phyloP scores from a whole-genome alignment of 257 asterid genomes.

The Lycium barbarum region DNA sequence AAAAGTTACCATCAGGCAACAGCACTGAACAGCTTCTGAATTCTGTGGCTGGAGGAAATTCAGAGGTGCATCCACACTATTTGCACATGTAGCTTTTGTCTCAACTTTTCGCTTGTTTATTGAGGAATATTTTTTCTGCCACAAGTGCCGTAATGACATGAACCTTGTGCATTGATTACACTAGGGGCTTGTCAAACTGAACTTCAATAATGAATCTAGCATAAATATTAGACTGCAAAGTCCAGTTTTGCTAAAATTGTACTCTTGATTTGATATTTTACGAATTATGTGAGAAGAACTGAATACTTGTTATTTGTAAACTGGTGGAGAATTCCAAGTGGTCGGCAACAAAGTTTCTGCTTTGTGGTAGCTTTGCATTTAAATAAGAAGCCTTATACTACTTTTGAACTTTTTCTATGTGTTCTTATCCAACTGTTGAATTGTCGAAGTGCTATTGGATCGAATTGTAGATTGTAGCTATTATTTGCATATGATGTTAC shows the following conservation, averaged over 20 bases:
- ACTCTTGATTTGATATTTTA: constrained; percentile 6
- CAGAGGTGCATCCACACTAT: constrained; percentile 15
- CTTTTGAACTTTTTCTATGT: not conserved
- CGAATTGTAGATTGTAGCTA: not conserved
- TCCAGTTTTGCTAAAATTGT: not conserved
- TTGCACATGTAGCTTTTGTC: constrained; percentile 19
- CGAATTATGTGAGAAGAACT: constrained; percentile 14
- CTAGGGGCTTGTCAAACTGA: constrained; percentile 10
- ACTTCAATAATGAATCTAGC: not conserved
- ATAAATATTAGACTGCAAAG: not conserved
- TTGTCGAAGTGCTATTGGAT: constrained; percentile 20
- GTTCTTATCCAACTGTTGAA: not conserved
- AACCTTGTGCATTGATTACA: constrained; percentile 8
- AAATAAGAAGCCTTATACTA: constrained; percentile 8
- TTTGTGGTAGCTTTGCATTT: not conserved
- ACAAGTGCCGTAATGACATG: constrained; percentile 16
- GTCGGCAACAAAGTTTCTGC: not conserved
- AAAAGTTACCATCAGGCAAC: constrained; percentile 21
- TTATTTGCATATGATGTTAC: not conserved
- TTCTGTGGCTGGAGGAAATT: not conserved
- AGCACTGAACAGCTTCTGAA: not conserved
- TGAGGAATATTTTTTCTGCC: not conserved
- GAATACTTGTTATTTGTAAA: constrained; percentile 25
- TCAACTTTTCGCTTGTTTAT: not conserved
- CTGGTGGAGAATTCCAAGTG: not conserved